phyloP scores from a whole-genome alignment of 768 basidiomycete species.

The Cantharellus cinnabarinus region DNA sequence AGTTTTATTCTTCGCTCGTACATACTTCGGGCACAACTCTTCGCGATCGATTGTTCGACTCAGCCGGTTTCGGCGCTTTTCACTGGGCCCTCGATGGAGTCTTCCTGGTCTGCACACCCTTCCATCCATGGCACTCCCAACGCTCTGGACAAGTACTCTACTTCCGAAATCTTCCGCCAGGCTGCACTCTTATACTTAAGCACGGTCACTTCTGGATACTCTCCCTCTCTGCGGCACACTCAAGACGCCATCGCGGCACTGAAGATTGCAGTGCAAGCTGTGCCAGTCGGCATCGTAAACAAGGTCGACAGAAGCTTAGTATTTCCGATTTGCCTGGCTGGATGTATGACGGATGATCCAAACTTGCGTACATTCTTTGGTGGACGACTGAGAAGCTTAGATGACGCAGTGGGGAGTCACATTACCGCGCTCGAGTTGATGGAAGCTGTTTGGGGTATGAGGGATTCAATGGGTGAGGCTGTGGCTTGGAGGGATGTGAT shows the following conservation, averaged over 20 bases:
- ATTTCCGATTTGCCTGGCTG: conserved; percentile 57
- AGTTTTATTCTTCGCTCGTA: neutral
- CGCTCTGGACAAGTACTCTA: neutral
- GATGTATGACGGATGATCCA: conserved; percentile 45
- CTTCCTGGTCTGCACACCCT: neutral
- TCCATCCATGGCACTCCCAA: neutral
- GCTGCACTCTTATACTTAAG: conserved; percentile 57
- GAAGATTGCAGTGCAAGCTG: conserved; percentile 29
- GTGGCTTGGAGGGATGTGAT: conserved; percentile 10
- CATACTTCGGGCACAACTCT: neutral
- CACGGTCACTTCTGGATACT: conserved; percentile 54
- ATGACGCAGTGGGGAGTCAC: conserved; percentile 3
- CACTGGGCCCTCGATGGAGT: neutral
- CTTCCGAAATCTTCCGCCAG: conserved; percentile 35
- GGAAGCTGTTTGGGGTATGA: conserved; percentile 7
- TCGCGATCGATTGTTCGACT: neutral
- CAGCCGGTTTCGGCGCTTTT: neutral
- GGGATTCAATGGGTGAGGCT: neutral
- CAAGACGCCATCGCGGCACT: conserved; percentile 35
- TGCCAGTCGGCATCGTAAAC: conserved; percentile 22
- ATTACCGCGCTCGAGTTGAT: conserved; percentile 4
- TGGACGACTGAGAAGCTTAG: neutral
- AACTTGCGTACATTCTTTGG: neutral
- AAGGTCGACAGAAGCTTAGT: conserved; percentile 40
- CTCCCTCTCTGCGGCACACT: conserved; percentile 22